Conservation (phyloP, 768 basidiomycete species). For the Fomitopsis pulvina region DNA sequence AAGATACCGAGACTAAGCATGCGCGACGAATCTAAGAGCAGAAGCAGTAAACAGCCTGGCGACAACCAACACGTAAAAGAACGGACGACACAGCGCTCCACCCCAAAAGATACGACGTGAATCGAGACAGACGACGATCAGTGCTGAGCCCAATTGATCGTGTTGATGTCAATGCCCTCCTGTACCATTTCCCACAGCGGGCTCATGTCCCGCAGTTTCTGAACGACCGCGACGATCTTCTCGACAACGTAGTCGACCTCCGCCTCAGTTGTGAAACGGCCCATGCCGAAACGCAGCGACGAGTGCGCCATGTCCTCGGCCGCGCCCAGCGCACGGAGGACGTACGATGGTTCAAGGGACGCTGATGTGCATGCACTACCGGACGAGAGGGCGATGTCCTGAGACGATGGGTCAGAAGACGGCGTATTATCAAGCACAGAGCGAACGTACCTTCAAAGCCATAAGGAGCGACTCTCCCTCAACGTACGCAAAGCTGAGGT, state of each 20-base stretch:
- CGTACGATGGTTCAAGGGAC: conserved; percentile 96
- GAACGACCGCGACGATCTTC: conserved; percentile 84
- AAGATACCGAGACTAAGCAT: no score
- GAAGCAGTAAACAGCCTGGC: no score
- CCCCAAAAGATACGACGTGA: background rate
- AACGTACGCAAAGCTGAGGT: conserved; percentile 92
- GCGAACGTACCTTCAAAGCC: conserved; percentile 80
- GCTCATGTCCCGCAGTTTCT: conserved; percentile 89
- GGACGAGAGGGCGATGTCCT: conserved; percentile 96
- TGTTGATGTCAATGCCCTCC: conserved; percentile 93
- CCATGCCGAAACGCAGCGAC: conserved; percentile 94
- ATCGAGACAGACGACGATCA: conserved; percentile 14
- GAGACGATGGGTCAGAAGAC: conserved; percentile 1
- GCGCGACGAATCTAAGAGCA: no score
- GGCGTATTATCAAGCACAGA: background rate
- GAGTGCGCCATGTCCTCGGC: conserved; percentile 99
- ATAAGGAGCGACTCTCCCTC: conserved; percentile 96
- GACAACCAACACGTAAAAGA: background rate
- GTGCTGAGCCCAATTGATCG: conserved; percentile 89
- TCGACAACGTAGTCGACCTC: conserved; percentile 93
- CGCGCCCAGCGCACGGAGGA: conserved; percentile 91
- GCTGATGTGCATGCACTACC: conserved; percentile 99
- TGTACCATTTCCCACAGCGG: conserved; percentile 99
- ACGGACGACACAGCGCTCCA: background rate
- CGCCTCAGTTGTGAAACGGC: conserved; percentile 95